Base-by-base conservation (phyloP, 352 stramenopile genomes). In the Globisporangium parvum region DNA sequence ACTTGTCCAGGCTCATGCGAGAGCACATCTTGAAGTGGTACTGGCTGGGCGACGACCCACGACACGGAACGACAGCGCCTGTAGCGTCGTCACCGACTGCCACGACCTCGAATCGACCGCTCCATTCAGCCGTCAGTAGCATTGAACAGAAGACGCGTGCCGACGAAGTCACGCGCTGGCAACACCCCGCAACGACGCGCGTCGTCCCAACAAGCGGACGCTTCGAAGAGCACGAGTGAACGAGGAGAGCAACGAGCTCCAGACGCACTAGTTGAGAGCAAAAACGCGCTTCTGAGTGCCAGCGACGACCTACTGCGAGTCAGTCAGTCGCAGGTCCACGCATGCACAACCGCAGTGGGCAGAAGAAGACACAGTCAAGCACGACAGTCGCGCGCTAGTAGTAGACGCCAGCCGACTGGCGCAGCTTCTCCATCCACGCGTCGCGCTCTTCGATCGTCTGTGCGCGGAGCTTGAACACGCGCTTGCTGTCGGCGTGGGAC, bases 381-480 rank as follows among this genome's bases (percentile, higher is more conserved):
- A n/a, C n/a, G n/a, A n/a, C n/a, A n/a, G n/a, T n/a, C n/a, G 18
- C 18, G 8, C 23, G 17, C 41, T 47, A 47, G n/a, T 54, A 58
- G 50, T 78, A 76, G 15, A 72, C 72, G 20, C 75, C 75, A 55
- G 72, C 67, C 18, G 72, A 75, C 66, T 74, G 61, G 21, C 80
- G 82, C 51, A 95, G 61, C 47, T 79, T 88, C 28, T 88, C 64
- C 47, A 95, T 88, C 85, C 85, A 95, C 24, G 76, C 69, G 47
- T 92, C 78, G 20, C 84, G 82, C 53, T 93, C 81, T 63, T 92
- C 80, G 45, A 95, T 90, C 37, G 66, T 90, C 53, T 86, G 70
- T 17, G 85, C 82, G n/a, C 85, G 85, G 42, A 95, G 59, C 50
- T 93, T 91, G 57, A 93, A 95, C 47, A 85, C 67, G 11, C 85